phyloP scores from a whole-genome alignment of 441 rosid species.

The Eutrema salsugineum region DNA sequence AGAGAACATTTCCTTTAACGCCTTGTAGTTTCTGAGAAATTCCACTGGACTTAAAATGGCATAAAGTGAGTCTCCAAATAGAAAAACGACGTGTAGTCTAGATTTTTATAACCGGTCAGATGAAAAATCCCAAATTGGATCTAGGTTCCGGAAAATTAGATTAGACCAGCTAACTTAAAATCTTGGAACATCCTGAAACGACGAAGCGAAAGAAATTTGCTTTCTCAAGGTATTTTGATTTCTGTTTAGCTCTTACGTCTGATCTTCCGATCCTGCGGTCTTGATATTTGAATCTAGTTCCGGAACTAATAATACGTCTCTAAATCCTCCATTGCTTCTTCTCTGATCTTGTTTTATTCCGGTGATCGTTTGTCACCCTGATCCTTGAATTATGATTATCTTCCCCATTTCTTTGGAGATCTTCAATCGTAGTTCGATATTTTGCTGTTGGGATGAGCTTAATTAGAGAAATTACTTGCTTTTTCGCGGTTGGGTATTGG shows the following conservation, averaged over 20 bases:
- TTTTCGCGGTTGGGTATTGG: background rate
- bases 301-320: background rate
- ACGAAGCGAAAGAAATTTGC: background rate
- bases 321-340: conserved; percentile 10
- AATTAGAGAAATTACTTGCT: background rate
- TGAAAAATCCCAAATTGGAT: background rate
- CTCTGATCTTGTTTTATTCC: background rate
- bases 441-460: background rate
- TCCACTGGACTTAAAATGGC: background rate
- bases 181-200: background rate
- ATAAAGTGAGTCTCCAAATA: background rate
- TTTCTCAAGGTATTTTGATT: conserved; percentile 9
- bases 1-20: conserved; percentile 8
- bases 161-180: background rate
- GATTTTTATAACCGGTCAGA: background rate
- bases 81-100: background rate
- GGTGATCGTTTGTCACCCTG: background rate
- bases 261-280: background rate
- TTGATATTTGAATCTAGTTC: background rate
- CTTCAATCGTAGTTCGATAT: background rate
- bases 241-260: background rate
- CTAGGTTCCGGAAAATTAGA: background rate
- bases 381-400: background rate
- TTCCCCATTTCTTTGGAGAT: background rate
- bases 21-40: background rate